Conservation (phyloP, 257 asterid species). For the Lantana camara region DNA sequence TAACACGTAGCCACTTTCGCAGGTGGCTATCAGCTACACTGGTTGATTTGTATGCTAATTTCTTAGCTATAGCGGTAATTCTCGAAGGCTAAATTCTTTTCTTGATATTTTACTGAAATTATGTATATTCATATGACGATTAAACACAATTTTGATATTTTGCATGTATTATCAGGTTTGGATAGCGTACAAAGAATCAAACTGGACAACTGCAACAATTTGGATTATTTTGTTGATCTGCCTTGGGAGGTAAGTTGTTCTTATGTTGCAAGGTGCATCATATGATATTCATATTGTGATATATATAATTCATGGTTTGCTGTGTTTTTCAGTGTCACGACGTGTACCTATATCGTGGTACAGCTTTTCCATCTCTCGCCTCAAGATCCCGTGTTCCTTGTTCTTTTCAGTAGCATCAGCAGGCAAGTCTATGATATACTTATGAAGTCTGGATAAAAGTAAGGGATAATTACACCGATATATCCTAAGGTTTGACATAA, state of each 20-base stretch:
- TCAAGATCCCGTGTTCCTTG: conserved; percentile 54
- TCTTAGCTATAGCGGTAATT: conserved; percentile 65
- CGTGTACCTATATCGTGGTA: conserved; percentile 65
- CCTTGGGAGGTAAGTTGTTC: conserved; percentile 62
- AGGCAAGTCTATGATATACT: conserved; percentile 50
- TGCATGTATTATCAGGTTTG: conserved; percentile 60
- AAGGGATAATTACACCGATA: too few species aligned
- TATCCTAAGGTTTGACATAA: too few species aligned
- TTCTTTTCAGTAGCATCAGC: conserved; percentile 62
- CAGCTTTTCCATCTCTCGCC: conserved; percentile 63
- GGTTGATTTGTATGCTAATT: conserved; percentile 64
- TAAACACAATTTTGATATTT: background rate
- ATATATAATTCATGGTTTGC: background rate
- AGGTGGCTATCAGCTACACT: conserved; percentile 85
- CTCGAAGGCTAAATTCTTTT: conserved; percentile 4
- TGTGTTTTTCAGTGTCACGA: conserved; percentile 53
- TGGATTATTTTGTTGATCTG: conserved; percentile 76
- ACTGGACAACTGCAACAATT: conserved; percentile 44
- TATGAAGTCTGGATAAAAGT: too few species aligned
- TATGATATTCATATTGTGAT: background rate
- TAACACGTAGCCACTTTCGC: conserved; percentile 29
- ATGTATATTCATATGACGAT: too few species aligned
- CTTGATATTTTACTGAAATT: background rate
- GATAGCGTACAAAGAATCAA: conserved; percentile 84
- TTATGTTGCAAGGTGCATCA: background rate